A percentile compares a stretch with the other conserved stretches of the same genome.
Conservation (phyloP, 805 yeast genomes). For the Helenozyma rhizophorensis region DNA sequence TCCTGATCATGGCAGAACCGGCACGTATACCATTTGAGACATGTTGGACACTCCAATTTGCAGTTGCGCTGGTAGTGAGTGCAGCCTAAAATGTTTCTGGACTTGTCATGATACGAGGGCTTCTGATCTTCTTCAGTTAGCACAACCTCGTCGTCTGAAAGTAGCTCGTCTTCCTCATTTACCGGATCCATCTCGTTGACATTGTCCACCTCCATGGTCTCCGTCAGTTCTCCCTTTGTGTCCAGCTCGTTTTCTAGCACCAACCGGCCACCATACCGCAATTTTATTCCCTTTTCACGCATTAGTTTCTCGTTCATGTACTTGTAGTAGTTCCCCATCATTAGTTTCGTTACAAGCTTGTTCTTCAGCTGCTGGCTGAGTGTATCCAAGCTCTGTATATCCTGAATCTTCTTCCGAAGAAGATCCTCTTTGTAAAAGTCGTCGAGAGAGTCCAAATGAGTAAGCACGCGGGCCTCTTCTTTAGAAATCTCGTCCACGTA, state of each 20-base stretch:
- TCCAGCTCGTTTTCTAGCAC: neutral
- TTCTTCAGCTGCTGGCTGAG: conserved; percentile 42
- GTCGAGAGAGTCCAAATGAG: conserved; percentile 31
- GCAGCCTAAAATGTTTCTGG: conserved; percentile 61
- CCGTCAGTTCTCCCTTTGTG: conserved; percentile 10
- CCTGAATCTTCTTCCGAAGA: conserved; percentile 47
- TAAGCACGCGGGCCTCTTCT: conserved; percentile 32
- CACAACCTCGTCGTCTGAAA: conserved; percentile 38
- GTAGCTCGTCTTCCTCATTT: conserved; percentile 8
- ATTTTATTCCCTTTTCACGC: conserved; percentile 2
- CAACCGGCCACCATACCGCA: neutral
- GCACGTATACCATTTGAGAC: conserved; percentile 74
- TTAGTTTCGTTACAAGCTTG: conserved; percentile 54
- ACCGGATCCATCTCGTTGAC: conserved; percentile 16
- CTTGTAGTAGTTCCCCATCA: conserved; percentile 65
- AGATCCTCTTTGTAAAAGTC: conserved; percentile 36
- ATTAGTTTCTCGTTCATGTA: conserved; percentile 33
- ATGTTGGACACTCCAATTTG: conserved; percentile 74
- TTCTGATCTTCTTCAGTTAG: conserved; percentile 44
- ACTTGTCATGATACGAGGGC: conserved; percentile 45
- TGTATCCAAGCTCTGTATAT: conserved; percentile 35
- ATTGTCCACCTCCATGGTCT: conserved; percentile 11
- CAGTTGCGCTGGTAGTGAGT: conserved; percentile 79
- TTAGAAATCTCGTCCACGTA: conserved; percentile 32
- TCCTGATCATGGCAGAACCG: conserved; percentile 80